A percentile compares a stretch with the other conserved stretches of the same genome.
Conservation (phyloP, 208 protist genomes). For the Crithidia bombi region DNA sequence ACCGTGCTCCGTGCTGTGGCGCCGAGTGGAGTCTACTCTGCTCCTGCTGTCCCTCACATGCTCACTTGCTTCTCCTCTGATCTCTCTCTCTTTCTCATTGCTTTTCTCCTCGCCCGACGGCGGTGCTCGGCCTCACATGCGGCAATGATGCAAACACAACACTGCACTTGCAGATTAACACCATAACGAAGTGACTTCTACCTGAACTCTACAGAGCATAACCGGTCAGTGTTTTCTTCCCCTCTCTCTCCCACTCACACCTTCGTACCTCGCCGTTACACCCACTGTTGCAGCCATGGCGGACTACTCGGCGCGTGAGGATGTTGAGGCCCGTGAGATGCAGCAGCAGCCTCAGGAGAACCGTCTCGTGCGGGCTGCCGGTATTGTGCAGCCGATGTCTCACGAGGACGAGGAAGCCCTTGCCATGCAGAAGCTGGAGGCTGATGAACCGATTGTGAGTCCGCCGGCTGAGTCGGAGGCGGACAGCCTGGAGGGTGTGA, state of each 20-base stretch:
- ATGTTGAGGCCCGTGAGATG: conserved; percentile 5
- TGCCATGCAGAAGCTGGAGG: conserved; percentile 19
- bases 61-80: too few relatives aligned
- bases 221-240: background rate
- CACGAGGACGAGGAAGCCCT: conserved; percentile 17
- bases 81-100: too few relatives aligned
- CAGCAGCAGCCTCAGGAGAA: conserved; percentile 7
- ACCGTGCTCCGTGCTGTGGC: too few relatives aligned
- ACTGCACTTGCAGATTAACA: conserved; percentile 10
- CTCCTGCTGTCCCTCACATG: too few relatives aligned
- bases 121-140: too few relatives aligned
- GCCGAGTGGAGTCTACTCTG: too few relatives aligned
- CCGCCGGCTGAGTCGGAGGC: conserved; percentile 12
- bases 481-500: conserved; percentile 22
- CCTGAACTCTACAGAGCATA: background rate
- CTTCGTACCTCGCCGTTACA: too few relatives aligned
- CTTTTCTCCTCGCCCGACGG: too few relatives aligned
- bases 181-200: background rate
- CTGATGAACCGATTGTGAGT: background rate
- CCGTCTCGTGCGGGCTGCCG: conserved; percentile 8
- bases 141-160: too few relatives aligned
- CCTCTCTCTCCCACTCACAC: background rate
- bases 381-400: conserved; percentile 21
- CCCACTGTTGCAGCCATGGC: too few relatives aligned
- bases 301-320: conserved; percentile 10